These are phyloP conservation scores for Paecilomyces dactylethromorphus DNA, from an alignment of 2,329 filamentous ascomycete species.

Conservation along the genomic window DNA sequence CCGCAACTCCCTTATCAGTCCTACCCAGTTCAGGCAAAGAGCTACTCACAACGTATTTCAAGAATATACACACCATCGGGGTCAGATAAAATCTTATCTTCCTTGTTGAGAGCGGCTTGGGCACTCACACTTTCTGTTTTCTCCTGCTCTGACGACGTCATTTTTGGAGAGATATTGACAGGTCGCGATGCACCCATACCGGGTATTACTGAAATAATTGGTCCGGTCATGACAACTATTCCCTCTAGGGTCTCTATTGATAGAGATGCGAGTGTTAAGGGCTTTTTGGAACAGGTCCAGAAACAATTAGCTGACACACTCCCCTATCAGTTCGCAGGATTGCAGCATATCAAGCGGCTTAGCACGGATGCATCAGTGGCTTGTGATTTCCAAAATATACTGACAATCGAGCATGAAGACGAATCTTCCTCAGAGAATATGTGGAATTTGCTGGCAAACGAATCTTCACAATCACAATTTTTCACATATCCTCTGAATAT, in stretches of 20 bases:
- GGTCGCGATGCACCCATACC: slow-evolving; percentile 29
- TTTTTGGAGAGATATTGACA: slow-evolving; percentile 38
- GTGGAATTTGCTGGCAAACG: slow-evolving; percentile 2
- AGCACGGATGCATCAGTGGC: slow-evolving; percentile 37
- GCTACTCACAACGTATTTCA: slow-evolving; percentile 2
- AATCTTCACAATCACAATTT: slow-evolving; percentile 3
- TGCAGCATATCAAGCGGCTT: slow-evolving; percentile 45
- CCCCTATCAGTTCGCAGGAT: slow-evolving; percentile 49
- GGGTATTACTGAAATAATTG: slow-evolving; percentile 33
- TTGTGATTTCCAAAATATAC: slow-evolving; percentile 35
- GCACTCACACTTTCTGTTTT: slow-evolving; percentile 30
- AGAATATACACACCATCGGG: slow-evolving; percentile 1
- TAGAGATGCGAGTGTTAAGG: slow-evolving; percentile 24
- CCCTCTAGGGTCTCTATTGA: slow-evolving; percentile 32
- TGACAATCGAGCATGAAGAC: slow-evolving; percentile 22
- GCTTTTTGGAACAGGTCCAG: slow-evolving; percentile 49
- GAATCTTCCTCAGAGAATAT: not conserved
- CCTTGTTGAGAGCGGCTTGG: slow-evolving; percentile 36
- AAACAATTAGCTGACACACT: slow-evolving; percentile 50
- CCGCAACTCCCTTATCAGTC: slow-evolving; percentile 6
- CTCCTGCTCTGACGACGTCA: slow-evolving; percentile 31
- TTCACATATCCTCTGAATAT: slow-evolving; percentile 7
- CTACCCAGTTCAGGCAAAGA: slow-evolving; percentile 6
- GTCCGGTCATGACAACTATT: slow-evolving; percentile 35
- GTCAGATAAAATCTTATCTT: slow-evolving; percentile 17